Evolutionary conservation across 768 basidiomycete species (phyloP).

Genomic region (Lyophyllum shimeji): DNA sequence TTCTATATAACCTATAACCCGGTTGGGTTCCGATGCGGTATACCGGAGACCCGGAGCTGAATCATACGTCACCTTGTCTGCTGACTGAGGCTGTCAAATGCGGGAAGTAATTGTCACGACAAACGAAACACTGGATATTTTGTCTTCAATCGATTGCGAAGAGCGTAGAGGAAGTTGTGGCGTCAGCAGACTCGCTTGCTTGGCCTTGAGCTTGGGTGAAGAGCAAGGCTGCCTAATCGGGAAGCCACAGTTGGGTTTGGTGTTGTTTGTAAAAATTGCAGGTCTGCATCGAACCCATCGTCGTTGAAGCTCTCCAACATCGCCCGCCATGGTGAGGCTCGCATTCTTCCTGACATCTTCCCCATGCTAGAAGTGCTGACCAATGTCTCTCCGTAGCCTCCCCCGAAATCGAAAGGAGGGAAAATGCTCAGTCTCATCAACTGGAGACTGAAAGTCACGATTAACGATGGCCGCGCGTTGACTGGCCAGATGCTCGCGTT

Average conservation of each 20-base stretch:
- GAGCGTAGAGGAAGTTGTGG: too few species aligned
- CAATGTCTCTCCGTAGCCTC: slow-evolving; percentile 56
- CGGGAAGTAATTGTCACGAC: too few species aligned
- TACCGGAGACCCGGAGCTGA: background rate
- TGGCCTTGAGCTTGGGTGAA: too few species aligned
- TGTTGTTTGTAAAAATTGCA: slow-evolving; percentile 24
- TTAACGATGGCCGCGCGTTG: slow-evolving; percentile 94
- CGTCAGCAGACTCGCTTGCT: too few species aligned
- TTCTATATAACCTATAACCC: too few species aligned
- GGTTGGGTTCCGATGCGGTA: background rate
- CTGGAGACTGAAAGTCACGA: slow-evolving; percentile 95
- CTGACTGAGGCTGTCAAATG: background rate
- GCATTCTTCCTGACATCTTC: background rate
- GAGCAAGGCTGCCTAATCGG: too few species aligned
- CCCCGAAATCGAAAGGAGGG: slow-evolving; percentile 96
- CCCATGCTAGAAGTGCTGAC: slow-evolving; percentile 1
- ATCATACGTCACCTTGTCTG: background rate
- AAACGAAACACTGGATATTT: background rate
- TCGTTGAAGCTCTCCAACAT: slow-evolving; percentile 19
- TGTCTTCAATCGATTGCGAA: too few species aligned
- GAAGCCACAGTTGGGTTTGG: slow-evolving; percentile 20
- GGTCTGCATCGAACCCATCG: slow-evolving; percentile 11
- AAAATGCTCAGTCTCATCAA: slow-evolving; percentile 98
- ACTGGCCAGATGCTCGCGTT: slow-evolving; percentile 99
- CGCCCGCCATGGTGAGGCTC: slow-evolving; percentile 56